Evolutionary conservation across 2,329 filamentous ascomycete genomes (phyloP), one percentile per base, ranked within the genome.

Genomic region (Exophiala sp.): DNA sequence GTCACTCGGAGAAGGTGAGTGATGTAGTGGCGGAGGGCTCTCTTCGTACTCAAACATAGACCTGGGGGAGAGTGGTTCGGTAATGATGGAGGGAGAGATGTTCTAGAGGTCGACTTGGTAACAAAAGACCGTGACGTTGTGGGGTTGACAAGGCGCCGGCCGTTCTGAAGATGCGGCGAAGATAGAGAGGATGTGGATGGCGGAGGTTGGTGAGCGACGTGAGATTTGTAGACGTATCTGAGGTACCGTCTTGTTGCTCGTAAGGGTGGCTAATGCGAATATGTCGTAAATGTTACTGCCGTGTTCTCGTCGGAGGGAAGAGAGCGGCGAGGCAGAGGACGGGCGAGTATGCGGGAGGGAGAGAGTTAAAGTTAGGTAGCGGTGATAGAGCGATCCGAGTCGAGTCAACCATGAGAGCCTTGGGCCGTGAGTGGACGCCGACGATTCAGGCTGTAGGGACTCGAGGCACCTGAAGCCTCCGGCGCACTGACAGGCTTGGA

Each of bases 1-100:
- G 62, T 73, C 70, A 65, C 70, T 72, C 58, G 65, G 61, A 53
- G 66, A 65, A 51, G 75, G 73, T 61, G 76, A 78, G 67, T 73
- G 69, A 63, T 71, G 72, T 64, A 74, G 70, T 62, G 74, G 71
- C 61, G 72, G 74, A 60, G 73, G 73, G 52, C 64, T 70, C 56
- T 73, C 70, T 64, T 70, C 69, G 63, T 73, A 73, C 70, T 75
- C 73, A 70, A 76, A 75, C 72, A 76, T 79, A 58, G 56, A 60
- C 57, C 40, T 52, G 19, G 30, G 24, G 34, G 21, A 46, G 24
- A 18, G 29, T 41, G 10, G 19, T 40, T 5, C 41, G 22, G 35
- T 16, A 24, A 22, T 19, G 35, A 34, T 27, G 18, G 35, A 41
- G 38, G 29, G 16, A 62, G 65, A 61, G 24, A 23, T 30, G 38